A percentile compares a stretch with the other conserved stretches of the same genome.
These are phyloP conservation scores for Tremella fuciformis DNA, from an alignment of 768 basidiomycete genomes.

Conservation along the genomic window DNA sequence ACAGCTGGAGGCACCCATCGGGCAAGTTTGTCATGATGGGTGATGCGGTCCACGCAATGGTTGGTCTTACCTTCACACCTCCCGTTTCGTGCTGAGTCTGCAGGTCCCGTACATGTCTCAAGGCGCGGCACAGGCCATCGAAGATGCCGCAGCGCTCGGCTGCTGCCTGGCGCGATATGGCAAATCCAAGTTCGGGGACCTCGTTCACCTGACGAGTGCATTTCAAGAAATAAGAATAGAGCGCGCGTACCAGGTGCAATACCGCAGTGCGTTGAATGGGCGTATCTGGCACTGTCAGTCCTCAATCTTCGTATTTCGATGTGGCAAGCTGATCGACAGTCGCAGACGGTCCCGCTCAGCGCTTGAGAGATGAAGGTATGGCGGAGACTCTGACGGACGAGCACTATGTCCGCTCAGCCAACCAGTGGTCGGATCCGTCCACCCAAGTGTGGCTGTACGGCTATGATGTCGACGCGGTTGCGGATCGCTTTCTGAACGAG, in stretches of 20 bases:
- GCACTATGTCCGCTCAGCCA: not conserved
- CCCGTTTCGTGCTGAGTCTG: not conserved
- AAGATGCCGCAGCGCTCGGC: slow-evolving; percentile 54
- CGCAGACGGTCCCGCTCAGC: not conserved
- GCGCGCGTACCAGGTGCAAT: slow-evolving; percentile 1
- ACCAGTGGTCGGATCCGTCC: not conserved
- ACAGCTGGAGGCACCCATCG: slow-evolving; percentile 5
- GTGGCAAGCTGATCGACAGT: not conserved
- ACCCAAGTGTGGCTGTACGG: slow-evolving; percentile 1
- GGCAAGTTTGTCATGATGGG: slow-evolving; percentile 5
- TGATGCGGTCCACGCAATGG: slow-evolving; percentile 3
- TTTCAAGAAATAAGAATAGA: not conserved
- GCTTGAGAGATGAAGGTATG: not conserved
- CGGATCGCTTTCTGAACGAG: not conserved
- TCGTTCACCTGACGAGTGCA: not conserved
- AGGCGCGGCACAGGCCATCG: slow-evolving; percentile 55
- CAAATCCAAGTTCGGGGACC: not conserved
- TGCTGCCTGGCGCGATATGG: slow-evolving; percentile 36
- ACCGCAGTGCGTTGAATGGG: slow-evolving; percentile 1
- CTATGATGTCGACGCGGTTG: not conserved
- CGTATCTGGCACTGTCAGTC: slow-evolving; percentile 1
- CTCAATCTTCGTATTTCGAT: not conserved
- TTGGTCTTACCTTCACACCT: not conserved
- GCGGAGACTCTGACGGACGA: not conserved
- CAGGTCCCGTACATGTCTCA: slow-evolving; percentile 50